Percentiles rank a stretch among this genome's conserved stretches.
These are phyloP conservation scores for Cystobasidium onofrii DNA, from an alignment of 768 basidiomycete species.

Conservation along the genomic window DNA sequence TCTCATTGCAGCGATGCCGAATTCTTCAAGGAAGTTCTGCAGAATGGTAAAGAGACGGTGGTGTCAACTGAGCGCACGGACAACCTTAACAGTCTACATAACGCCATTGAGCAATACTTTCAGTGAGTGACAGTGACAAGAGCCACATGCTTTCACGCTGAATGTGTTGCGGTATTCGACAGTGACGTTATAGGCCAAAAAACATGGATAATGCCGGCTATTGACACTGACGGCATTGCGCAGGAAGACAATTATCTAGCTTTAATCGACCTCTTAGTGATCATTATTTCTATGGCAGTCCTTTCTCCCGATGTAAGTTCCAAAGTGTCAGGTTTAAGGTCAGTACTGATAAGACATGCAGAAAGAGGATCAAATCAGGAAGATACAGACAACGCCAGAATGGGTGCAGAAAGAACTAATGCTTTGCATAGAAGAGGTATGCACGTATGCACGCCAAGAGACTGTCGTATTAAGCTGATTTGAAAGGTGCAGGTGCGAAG, in stretches of 20 bases:
- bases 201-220: not conserved
- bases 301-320: slow-evolving; percentile 15
- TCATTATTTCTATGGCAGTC: slow-evolving; percentile 17
- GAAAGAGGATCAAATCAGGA: slow-evolving; percentile 20
- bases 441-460: too few species aligned
- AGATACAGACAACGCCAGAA: slow-evolving; percentile 12
- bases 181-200: not conserved
- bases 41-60: not conserved
- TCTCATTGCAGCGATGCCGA: not conserved
- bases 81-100: not conserved
- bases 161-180: too few species aligned
- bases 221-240: not conserved
- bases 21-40: not conserved
- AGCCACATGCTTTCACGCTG: too few species aligned
- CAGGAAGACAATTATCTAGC: not conserved
- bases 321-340: too few species aligned
- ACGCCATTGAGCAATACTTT: not conserved
- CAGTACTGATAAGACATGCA: not conserved
- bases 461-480: too few species aligned
- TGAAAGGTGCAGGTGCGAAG: slow-evolving; percentile 24
- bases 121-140: not conserved
- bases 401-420: slow-evolving; percentile 28
- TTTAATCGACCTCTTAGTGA: not conserved
- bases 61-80: not conserved
- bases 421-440: slow-evolving; percentile 24